Base-by-base conservation (phyloP, 345 rosid genomes). In the Trapa incisa region DNA sequence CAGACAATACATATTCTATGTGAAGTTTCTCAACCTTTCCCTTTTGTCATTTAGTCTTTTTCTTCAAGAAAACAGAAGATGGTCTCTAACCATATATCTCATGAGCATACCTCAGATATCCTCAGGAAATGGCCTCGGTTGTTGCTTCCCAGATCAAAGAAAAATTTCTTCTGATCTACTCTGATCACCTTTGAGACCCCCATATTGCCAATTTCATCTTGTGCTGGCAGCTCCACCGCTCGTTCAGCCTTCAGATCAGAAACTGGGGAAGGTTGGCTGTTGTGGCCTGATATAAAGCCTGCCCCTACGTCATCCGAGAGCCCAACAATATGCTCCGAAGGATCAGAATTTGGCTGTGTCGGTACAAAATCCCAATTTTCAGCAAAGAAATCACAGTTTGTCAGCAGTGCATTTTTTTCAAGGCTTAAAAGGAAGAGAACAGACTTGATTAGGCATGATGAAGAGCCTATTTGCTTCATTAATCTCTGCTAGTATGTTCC, bases 261-360 rank as follows among this genome's bases (percentile, higher is more conserved):
- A 75, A 86, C 76, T 47, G 92, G 70, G 73, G 79, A 74, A 43
- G 89, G 83, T 70, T 93, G 99, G 66, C 78, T 85, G 65, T 89
- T 83, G 67, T 90, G 92, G 47, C 99, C 99, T 75, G 99, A 80
- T 77, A 94, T 94, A 78, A 94, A 94, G 68, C 99, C 99, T 72
- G 97, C 99, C 71, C 97, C 99, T 3, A 94, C 99, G 76, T 94
- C 99, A 81, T 94, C 94, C 9, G 98, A 93, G 67, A 93, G 97
- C 68, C 96, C 99, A 76, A 80, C 92, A 60, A 88, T 67, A 65
- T 72, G 88, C 78, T 87, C 96, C 67, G 89, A 77, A 77, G 79
- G 72, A 79, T 87, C 97, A 61, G 88, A 81, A 73, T 74, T 75
- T 80, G 85, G 87, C 97, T 87, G 90, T 69, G 75, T 75, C 33